Base-by-base conservation (phyloP, 2,329 filamentous ascomycete species). In the Ascochyta lentis region DNA sequence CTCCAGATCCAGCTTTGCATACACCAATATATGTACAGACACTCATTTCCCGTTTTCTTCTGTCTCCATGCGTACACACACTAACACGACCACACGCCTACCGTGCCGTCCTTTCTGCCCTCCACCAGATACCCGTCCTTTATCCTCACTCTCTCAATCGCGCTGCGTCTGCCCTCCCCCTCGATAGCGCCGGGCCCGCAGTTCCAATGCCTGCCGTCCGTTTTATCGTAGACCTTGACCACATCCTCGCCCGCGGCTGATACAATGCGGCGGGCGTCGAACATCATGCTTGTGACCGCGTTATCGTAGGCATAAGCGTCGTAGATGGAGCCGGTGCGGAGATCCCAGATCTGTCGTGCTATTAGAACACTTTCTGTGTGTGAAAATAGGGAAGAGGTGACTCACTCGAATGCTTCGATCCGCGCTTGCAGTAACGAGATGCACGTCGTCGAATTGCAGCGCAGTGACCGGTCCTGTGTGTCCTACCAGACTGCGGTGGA, bases 221-320 rank as follows among this genome's bases (percentile, higher is more conserved):
- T 89, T 83, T 98, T 98, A 79, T 99, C 95, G 79, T 98, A 99
- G 56, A 99, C 90, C 79, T 99, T 99, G 66, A 95, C 93, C 23
- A 98, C 92, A 69, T 92, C 88, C 76, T 98, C 95, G 38, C 93
- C 91, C 0, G 92, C 92, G 2, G 95, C 94, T 48, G 90, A 86
- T 31, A 95, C 92, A 64, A 99, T 99, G 46, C 93, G 87, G 48
- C 93, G 88, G 13, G 86, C 80, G 76, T 99, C 95, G 74, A 99
- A 99, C 89, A 96, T 96, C 92, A 98, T 96, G 80, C 89, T 91
- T 29, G 92, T 96, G 54, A 99, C 86, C 0, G 93, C 87, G 69
- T 91, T 84, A 71, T 98, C 93, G 78, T 98, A 99, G 22, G 94
- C 95, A 76, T 93, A 99, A 16, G 94, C 95, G 74, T 99, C 95